These are phyloP conservation scores for Cladophialophora psammophila DNA, from an alignment of 2,329 filamentous ascomycete species.

Conservation along the genomic window DNA sequence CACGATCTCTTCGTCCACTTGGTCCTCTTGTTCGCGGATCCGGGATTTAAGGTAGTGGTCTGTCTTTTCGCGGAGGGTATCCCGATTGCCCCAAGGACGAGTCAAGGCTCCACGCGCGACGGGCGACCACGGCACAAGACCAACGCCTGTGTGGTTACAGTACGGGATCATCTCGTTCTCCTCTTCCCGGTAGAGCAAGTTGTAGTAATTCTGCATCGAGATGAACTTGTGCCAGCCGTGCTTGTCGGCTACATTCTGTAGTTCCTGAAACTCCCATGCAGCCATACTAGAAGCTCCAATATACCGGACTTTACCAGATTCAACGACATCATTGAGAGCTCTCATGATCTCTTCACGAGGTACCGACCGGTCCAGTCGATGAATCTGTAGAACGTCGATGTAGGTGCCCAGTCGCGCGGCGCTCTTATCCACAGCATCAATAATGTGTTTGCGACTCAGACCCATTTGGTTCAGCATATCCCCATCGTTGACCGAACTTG, in stretches of 20 bases:
- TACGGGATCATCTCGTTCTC: conserved; percentile 56
- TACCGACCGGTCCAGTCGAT: conserved; percentile 52
- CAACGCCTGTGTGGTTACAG: conserved; percentile 49
- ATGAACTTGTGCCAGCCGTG: conserved; percentile 61
- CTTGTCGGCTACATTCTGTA: conserved; percentile 59
- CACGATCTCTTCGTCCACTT: conserved; percentile 62
- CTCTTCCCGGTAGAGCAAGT: conserved; percentile 53
- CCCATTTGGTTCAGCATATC: conserved; percentile 50
- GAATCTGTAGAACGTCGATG: conserved; percentile 60
- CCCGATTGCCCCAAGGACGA: conserved; percentile 54
- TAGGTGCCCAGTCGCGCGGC: conserved; percentile 55
- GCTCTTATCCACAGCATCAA: conserved; percentile 64
- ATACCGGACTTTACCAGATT: conserved; percentile 52
- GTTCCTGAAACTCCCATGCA: conserved; percentile 50
- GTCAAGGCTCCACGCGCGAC: conserved; percentile 56
- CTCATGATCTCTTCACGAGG: conserved; percentile 60
- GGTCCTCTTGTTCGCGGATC: conserved; percentile 52
- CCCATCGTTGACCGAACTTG: conserved; percentile 37
- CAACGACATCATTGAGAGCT: conserved; percentile 53
- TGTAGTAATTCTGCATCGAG: conserved; percentile 60
- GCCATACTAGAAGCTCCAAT: conserved; percentile 48
- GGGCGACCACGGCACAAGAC: conserved; percentile 51
- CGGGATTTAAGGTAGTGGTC: conserved; percentile 53
- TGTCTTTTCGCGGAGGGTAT: conserved; percentile 53
- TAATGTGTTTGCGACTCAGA: conserved; percentile 67